Percentiles rank a stretch among this genome's conserved stretches.
Conservation (phyloP, 495 filamentous ascomycete genomes). For the Rhypophila decipiens region DNA sequence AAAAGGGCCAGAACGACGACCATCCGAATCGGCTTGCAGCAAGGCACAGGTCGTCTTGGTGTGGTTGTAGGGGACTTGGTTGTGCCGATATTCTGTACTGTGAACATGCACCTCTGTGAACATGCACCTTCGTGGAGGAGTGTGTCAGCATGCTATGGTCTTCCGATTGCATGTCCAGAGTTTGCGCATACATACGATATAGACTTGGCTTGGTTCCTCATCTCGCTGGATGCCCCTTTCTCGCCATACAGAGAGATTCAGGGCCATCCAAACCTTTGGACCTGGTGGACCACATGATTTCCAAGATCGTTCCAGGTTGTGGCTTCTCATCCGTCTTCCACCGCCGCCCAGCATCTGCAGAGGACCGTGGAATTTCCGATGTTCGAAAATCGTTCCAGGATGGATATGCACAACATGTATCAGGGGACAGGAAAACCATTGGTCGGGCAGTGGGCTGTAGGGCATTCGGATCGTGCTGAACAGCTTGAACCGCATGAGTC, state of each 20-base stretch:
- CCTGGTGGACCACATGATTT: not conserved
- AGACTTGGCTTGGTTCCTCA: too few relatives aligned
- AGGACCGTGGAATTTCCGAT: too few relatives aligned
- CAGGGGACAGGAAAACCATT: not conserved
- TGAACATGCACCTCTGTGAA: too few relatives aligned
- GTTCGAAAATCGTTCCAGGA: not conserved
- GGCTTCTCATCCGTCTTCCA: not conserved
- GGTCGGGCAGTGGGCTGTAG: too few relatives aligned
- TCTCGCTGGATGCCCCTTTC: not conserved
- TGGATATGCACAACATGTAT: not conserved
- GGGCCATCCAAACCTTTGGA: not conserved
- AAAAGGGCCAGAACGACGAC: conserved; percentile 8
- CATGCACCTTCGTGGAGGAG: too few relatives aligned
- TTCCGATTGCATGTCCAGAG: too few relatives aligned
- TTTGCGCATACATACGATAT: conserved; percentile 2
- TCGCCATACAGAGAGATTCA: not conserved
- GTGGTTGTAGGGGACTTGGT: too few relatives aligned
- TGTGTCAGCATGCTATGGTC: not conserved
- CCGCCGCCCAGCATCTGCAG: not conserved
- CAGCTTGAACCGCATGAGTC: too few relatives aligned
- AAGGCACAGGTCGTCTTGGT: too few relatives aligned
- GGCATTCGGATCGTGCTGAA: too few relatives aligned
- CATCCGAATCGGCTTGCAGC: conserved; percentile 5
- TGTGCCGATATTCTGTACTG: too few relatives aligned
- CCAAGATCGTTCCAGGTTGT: not conserved